Evolutionary conservation across 768 basidiomycete genomes (phyloP).

Genomic region (Psilocybe cyanescens): DNA sequence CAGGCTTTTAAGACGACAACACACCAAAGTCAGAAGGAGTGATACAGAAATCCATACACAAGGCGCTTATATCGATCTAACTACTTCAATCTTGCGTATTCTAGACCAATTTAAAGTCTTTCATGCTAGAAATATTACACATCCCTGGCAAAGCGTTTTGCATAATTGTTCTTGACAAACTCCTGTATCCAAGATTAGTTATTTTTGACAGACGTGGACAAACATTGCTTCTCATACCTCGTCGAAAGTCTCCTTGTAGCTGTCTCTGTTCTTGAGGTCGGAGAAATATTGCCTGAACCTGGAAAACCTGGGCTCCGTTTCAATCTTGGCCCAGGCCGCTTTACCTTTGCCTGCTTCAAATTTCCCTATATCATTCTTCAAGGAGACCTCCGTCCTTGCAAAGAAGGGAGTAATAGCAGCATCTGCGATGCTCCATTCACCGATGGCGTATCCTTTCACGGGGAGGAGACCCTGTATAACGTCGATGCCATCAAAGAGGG

Average conservation of each 20-base stretch:
- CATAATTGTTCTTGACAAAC: conserved; percentile 6
- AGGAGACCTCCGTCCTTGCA: conserved; percentile 46
- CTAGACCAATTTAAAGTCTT: too few species aligned
- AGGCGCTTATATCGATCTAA: too few species aligned
- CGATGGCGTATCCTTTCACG: conserved; percentile 45
- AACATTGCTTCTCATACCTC: conserved; percentile 36
- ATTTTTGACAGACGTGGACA: neutral
- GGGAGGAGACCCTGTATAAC: conserved; percentile 54
- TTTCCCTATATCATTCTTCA: conserved; percentile 55
- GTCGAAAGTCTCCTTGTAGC: conserved; percentile 58
- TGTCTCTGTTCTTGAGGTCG: conserved; percentile 54
- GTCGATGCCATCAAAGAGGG: conserved; percentile 46
- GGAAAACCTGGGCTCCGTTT: conserved; percentile 47
- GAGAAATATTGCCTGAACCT: conserved; percentile 51
- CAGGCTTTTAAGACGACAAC: too few species aligned
- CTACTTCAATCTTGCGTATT: too few species aligned
- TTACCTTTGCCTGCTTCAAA: conserved; percentile 52
- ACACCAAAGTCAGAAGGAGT: too few species aligned
- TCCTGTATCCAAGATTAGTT: neutral
- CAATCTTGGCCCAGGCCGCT: conserved; percentile 44
- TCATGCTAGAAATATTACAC: neutral
- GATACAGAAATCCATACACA: too few species aligned
- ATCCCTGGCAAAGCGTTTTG: conserved; percentile 8
- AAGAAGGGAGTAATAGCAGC: conserved; percentile 64
- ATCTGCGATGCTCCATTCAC: conserved; percentile 64